Evolutionary conservation across 169 alveolate species (phyloP).

Genomic region (Cryptosporidium andersoni): DNA sequence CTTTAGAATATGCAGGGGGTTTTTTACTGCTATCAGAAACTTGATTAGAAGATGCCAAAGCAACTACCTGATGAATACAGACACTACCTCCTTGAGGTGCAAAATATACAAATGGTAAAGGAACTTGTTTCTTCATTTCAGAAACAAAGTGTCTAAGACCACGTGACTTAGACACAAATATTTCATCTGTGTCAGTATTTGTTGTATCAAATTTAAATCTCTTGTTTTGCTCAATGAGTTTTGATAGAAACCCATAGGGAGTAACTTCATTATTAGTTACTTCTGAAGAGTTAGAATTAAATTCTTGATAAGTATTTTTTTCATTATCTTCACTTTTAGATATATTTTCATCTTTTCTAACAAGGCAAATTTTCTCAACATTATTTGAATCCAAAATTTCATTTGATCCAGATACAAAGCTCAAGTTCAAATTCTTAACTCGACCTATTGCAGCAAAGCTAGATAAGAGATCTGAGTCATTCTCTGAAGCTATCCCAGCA

Average conservation of each 20-base stretch:
- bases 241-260: constrained; percentile 14
- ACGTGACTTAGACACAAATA: constrained; percentile 60
- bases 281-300: no score
- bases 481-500: constrained; percentile 25
- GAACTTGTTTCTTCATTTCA: constrained; percentile 62
- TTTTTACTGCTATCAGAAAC: not conserved
- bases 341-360: not conserved
- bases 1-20: not conserved
- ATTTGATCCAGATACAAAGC: constrained; percentile 10
- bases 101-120: constrained; percentile 42
- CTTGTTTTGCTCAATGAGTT: not conserved
- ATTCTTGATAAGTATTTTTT: not conserved
- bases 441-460: constrained; percentile 30
- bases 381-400: not conserved
- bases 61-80: constrained; percentile 37
- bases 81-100: constrained; percentile 55
- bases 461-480: constrained; percentile 9
- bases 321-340: not conserved
- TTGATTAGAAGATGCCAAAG: constrained; percentile 28
- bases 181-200: constrained; percentile 10
- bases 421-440: constrained; percentile 31
- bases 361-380: not conserved
- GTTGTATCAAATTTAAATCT: not conserved
- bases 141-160: constrained; percentile 57
- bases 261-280: not conserved